phyloP scores from a whole-genome alignment of 2,329 filamentous ascomycete genomes.

The Penicillium freii region DNA sequence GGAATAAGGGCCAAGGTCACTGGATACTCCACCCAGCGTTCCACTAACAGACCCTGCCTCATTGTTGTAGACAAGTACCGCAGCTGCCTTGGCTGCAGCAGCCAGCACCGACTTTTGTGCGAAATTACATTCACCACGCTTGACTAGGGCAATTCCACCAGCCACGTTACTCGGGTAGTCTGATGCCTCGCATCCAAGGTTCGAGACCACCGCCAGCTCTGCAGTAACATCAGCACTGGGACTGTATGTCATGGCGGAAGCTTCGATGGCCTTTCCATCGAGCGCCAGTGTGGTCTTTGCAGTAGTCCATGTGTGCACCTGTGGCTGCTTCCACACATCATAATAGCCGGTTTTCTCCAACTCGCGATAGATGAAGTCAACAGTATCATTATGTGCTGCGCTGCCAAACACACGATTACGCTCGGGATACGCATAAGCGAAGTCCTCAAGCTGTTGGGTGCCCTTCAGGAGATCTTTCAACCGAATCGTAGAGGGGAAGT shows the following conservation, averaged over 20 bases:
- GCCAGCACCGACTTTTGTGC: slow-evolving; percentile 68
- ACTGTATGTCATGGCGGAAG: slow-evolving; percentile 62
- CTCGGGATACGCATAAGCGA: slow-evolving; percentile 31
- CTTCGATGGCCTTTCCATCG: slow-evolving; percentile 52
- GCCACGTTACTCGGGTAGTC: slow-evolving; percentile 61
- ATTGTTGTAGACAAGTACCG: slow-evolving; percentile 73
- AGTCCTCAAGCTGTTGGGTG: slow-evolving; percentile 54
- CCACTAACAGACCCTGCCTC: slow-evolving; percentile 62
- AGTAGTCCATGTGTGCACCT: slow-evolving; percentile 59
- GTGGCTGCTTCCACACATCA: slow-evolving; percentile 53
- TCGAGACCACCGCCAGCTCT: slow-evolving; percentile 57
- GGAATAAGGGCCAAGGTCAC: slow-evolving; percentile 37
- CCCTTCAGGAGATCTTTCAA: slow-evolving; percentile 57
- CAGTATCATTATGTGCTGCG: slow-evolving; percentile 62
- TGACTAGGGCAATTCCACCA: slow-evolving; percentile 68
- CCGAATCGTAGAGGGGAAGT: slow-evolving; percentile 45
- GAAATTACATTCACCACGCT: slow-evolving; percentile 69
- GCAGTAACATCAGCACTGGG: slow-evolving; percentile 44
- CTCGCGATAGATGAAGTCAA: slow-evolving; percentile 61
- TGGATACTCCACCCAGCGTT: slow-evolving; percentile 62
- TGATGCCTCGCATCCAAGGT: slow-evolving; percentile 61
- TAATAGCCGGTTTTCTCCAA: slow-evolving; percentile 46
- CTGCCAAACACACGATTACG: slow-evolving; percentile 32
- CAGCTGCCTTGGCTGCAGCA: slow-evolving; percentile 66
- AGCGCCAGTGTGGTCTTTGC: slow-evolving; percentile 60